Conservation (phyloP, 2,329 filamentous ascomycete species). For the Lachnellula subtilissima region DNA sequence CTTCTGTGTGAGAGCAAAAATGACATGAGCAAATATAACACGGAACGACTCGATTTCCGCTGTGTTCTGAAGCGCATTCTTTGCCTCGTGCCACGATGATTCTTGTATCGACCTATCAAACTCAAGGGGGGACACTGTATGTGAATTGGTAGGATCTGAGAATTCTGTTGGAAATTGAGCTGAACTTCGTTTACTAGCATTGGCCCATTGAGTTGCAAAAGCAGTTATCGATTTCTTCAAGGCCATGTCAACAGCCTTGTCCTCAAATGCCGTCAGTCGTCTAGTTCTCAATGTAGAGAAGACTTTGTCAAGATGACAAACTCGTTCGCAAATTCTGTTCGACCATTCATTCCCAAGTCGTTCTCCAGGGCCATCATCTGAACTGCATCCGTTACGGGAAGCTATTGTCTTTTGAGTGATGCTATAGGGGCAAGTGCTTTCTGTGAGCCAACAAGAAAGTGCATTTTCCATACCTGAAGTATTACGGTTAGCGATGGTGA, state of each 20-base stretch:
- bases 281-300: slow-evolving; percentile 38
- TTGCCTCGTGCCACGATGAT: slow-evolving; percentile 13
- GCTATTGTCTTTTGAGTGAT: not conserved
- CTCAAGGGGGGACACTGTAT: no score
- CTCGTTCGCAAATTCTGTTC: slow-evolving; percentile 46
- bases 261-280: slow-evolving; percentile 30
- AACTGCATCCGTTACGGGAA: no score
- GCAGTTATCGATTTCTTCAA: no score
- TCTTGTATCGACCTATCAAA: slow-evolving; percentile 6
- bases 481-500: no score
- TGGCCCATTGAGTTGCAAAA: no score
- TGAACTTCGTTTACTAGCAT: no score
- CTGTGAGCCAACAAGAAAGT: slow-evolving; percentile 49
- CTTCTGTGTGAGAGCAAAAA: slow-evolving; percentile 15
- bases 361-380: no score
- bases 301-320: slow-evolving; percentile 43
- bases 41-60: slow-evolving; percentile 15
- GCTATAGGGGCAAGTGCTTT: slow-evolving; percentile 48
- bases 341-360: slow-evolving; percentile 32
- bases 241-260: no score
- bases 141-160: no score
- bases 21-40: slow-evolving; percentile 17
- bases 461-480: slow-evolving; percentile 42
- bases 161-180: no score
- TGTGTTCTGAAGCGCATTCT: slow-evolving; percentile 9